Conservation (phyloP, 352 stramenopile genomes). For the Globisporangium apiculatum region DNA sequence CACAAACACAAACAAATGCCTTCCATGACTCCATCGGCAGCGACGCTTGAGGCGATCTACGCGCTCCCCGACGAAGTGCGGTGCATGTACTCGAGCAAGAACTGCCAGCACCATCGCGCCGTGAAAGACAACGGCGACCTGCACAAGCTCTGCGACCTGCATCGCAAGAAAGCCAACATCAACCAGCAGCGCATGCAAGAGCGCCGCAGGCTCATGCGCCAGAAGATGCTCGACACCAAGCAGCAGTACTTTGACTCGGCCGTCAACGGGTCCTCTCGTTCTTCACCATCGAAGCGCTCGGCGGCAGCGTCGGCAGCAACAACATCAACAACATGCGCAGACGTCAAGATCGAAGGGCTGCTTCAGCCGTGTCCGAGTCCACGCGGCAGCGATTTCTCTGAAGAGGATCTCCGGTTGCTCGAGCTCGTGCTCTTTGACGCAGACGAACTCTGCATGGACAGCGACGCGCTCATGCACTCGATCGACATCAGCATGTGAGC, state of each 20-base stretch:
- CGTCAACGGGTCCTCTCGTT: not conserved
- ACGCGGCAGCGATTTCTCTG: conserved; percentile 8
- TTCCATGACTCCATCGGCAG: conserved; percentile 4
- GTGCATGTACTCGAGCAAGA: conserved; percentile 45
- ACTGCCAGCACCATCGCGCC: conserved; percentile 37
- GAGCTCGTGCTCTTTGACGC: conserved; percentile 11
- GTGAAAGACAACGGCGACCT: conserved; percentile 41
- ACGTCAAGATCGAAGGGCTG: not conserved
- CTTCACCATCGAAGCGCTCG: not conserved
- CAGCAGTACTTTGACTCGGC: conserved; percentile 2
- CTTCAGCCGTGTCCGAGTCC: conserved; percentile 4
- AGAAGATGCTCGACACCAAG: conserved; percentile 11
- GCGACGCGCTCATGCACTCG: conserved; percentile 1
- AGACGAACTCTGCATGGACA: conserved; percentile 2
- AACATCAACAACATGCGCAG: not conserved
- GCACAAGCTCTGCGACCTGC: conserved; percentile 46
- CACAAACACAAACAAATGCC: conserved; percentile 6
- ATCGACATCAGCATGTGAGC: conserved; percentile 5
- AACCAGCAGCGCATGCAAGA: conserved; percentile 41
- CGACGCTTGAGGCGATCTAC: conserved; percentile 11
- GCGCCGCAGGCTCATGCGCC: conserved; percentile 17
- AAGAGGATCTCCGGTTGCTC: conserved; percentile 10
- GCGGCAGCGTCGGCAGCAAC: not conserved
- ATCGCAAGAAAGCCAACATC: conserved; percentile 44
- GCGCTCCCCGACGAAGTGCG: conserved; percentile 12